Conservation (phyloP, 2,329 filamentous ascomycete genomes). For the Blumeria hordei region DNA sequence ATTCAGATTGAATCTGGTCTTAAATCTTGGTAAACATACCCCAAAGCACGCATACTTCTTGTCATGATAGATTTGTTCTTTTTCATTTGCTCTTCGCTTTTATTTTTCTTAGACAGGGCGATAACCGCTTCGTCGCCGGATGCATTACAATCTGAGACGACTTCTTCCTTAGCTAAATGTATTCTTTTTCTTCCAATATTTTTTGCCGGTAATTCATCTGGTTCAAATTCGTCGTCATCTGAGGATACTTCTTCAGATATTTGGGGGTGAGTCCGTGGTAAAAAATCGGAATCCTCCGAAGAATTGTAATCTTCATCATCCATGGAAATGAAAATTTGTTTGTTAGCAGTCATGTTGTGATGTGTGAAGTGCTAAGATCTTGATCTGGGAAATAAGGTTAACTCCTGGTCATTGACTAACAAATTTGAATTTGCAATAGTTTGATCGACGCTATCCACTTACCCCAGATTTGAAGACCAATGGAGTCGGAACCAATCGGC, state of each 20-base stretch:
- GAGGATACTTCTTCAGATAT: constrained; percentile 22
- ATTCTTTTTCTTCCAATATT: constrained; percentile 15
- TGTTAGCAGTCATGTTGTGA: no score
- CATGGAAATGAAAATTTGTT: no score
- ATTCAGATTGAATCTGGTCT: background rate
- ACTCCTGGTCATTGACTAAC: no score
- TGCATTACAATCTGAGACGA: constrained; percentile 30
- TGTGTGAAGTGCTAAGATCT: no score
- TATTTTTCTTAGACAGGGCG: constrained; percentile 29
- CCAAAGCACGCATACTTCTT: constrained; percentile 39
- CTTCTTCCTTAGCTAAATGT: constrained; percentile 13
- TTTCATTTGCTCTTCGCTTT: constrained; percentile 16
- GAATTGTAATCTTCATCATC: constrained; percentile 33
- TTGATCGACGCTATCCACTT: no score
- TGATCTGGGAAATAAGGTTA: no score
- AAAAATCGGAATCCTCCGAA: constrained; percentile 51
- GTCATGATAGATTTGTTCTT: constrained; percentile 31
- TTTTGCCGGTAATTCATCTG: constrained; percentile 14
- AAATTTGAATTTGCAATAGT: no score
- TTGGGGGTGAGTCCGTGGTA: constrained; percentile 26
- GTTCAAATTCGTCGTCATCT: constrained; percentile 21
- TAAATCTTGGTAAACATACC: constrained; percentile 20
- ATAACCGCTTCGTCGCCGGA: constrained; percentile 54
- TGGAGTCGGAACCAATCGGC: no score
- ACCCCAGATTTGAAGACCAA: no score